Percentiles rank a stretch among this genome's conserved stretches.
Evolutionary conservation across 2,329 filamentous ascomycete species (phyloP).

Genomic region (Cadophora sp.): DNA sequence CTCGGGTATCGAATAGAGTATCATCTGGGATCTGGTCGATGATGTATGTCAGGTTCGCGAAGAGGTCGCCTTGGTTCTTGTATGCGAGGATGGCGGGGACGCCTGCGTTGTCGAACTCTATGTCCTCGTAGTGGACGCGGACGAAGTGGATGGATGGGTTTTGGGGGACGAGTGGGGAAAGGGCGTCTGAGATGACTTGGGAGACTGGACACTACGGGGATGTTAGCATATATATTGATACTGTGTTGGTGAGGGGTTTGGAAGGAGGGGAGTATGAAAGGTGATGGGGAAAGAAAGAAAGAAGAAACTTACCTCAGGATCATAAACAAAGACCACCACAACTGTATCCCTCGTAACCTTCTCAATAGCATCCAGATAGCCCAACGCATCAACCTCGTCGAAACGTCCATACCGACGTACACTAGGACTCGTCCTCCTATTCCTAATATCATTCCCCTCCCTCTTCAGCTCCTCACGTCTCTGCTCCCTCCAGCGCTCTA

Average conservation of each 20-base stretch:
- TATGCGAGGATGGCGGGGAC: slow-evolving; percentile 92
- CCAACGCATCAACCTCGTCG: slow-evolving; percentile 84
- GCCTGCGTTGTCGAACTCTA: slow-evolving; percentile 89
- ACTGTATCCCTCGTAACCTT: slow-evolving; percentile 81
- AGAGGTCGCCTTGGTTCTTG: slow-evolving; percentile 83
- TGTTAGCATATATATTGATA: slow-evolving; percentile 37
- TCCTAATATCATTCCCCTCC: slow-evolving; percentile 63
- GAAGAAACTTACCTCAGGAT: slow-evolving; percentile 72
- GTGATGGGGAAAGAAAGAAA: slow-evolving; percentile 29
- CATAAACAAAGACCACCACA: slow-evolving; percentile 93
- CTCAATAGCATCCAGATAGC: slow-evolving; percentile 96
- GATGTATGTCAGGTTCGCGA: slow-evolving; percentile 87
- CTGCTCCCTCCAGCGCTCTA: slow-evolving; percentile 84
- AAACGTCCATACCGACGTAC: slow-evolving; percentile 79
- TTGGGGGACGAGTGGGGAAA: slow-evolving; percentile 75
- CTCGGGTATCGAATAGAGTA: slow-evolving; percentile 61
- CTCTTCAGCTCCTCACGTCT: slow-evolving; percentile 79
- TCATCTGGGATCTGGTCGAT: slow-evolving; percentile 83
- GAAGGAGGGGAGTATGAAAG: background rate
- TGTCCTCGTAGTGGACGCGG: slow-evolving; percentile 88
- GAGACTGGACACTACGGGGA: slow-evolving; percentile 78
- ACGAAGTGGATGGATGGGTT: slow-evolving; percentile 82
- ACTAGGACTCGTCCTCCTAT: slow-evolving; percentile 76
- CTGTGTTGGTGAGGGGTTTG: slow-evolving; percentile 1
- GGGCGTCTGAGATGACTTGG: slow-evolving; percentile 76